Evolutionary conservation across 2,329 filamentous ascomycete genomes (phyloP).

Genomic region (Fusarium veterinarium): DNA sequence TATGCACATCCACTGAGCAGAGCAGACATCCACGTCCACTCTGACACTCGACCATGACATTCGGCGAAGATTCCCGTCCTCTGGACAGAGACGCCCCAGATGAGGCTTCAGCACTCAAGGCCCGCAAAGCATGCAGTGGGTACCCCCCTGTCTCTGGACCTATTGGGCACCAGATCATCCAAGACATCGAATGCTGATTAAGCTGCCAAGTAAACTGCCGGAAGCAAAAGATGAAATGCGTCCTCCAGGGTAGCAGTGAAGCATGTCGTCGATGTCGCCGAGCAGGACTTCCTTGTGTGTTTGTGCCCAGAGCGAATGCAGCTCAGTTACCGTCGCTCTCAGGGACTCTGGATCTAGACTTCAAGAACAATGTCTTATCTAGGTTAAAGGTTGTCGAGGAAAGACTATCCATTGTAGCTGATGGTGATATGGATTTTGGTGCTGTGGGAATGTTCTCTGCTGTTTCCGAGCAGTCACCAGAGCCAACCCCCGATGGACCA

Average conservation of each 20-base stretch:
- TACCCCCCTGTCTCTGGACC: not conserved
- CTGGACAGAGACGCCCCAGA: not conserved
- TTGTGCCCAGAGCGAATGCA: constrained; percentile 18
- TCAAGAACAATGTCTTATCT: constrained; percentile 7
- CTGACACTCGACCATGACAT: not conserved
- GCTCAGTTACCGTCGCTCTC: constrained; percentile 5
- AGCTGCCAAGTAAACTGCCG: constrained; percentile 12
- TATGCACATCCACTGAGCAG: not conserved
- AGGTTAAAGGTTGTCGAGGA: constrained; percentile 2
- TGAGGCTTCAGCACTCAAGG: constrained; percentile 13
- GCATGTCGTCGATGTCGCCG: constrained; percentile 17
- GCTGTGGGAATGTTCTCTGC: not conserved
- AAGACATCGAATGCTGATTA: not conserved
- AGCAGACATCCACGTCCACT: not conserved
- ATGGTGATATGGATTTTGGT: not conserved
- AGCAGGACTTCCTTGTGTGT: constrained; percentile 12
- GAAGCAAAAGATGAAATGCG: constrained; percentile 27
- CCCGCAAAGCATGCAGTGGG: constrained; percentile 21
- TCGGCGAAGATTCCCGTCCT: constrained; percentile 21
- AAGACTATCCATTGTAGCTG: not conserved
- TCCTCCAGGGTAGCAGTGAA: constrained; percentile 19
- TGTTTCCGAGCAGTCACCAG: not conserved
- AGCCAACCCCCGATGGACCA: not conserved
- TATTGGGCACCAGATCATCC: not conserved
- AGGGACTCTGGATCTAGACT: constrained; percentile 12